Evolutionary conservation across 331 rosid genomes (phyloP), one percentile per base, ranked within the genome.

Genomic region (Acacia pycnantha): DNA sequence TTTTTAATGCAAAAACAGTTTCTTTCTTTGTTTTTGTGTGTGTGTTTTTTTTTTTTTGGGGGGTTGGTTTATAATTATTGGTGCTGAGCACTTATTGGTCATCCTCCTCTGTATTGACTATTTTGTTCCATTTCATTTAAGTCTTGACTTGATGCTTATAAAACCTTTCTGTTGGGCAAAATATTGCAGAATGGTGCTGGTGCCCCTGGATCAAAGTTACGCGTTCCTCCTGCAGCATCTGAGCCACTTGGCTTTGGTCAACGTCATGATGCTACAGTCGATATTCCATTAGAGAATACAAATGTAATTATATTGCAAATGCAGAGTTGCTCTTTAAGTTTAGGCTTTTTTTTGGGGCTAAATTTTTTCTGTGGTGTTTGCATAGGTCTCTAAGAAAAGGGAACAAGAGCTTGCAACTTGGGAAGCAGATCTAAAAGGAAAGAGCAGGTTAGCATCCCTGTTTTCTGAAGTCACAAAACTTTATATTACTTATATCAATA

Each of bases 401-500:
- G 90, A 82, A 80, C 88, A 89, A 82, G 99, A 96, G 85, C 94
- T 96, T 83, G 97, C 97, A 80, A 73, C 80, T 40, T 94, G 99
- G 97, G 99, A 93, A 86, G 95, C 97, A 5, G 98, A 96, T 85
- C 92, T 96, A 61, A 92, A 83, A 89, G 88, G 88, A 92, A 88
- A 84, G 99, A 95, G 86, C 90, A 90, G 97, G 99, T 93, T 61
- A 14, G 37, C 64, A 44, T 77, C 53, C 14, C 74, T 51, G 48
- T 35, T 53, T 74, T 62, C 33, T 33, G 8, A 58, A 22, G 44
- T 64, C 77, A 27, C 40, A 50, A 26, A 21, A 69, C 78, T 86
- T 41, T 77, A 31, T 65, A 31, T 51, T 73, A 41, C 68, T 73
- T 10, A 29, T 37, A 15, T 70, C 21, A 37, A 41, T 53, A 31